Evolutionary conservation across 495 filamentous ascomycete genomes (phyloP), one percentile per base, ranked within the genome.

Genomic region (Chaetomium tenue): DNA sequence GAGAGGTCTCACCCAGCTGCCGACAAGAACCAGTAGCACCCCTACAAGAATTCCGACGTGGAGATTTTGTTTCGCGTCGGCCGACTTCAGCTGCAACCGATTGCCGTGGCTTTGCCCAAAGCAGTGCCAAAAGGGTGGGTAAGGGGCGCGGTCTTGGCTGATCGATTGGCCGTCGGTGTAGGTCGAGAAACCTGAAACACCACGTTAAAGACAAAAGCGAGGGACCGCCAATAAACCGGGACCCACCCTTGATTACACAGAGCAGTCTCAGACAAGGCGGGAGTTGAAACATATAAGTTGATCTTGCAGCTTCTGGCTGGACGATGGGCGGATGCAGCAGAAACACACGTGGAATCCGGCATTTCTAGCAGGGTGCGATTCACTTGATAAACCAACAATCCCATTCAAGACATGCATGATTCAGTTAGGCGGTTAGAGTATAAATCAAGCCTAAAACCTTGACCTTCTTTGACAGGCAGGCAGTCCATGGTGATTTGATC

Each of bases 121-220:
- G 53, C 15, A 8, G 33, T 58, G 47, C 16, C 26, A 6, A 42
- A 11, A 12, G 37, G 5, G 60, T n/a, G 15, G 20, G 7, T n/a
- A 33, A 11, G 25, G 2, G 40, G 39, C 28, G 51, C 40, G 9
- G 62, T 58, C 62, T 64, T 64, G 62, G 62, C 62, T 52, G 30
- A 26, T 30, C 55, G n/a, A 64, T 64, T 64, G 62, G 62, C 30
- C 25, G 16, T n/a, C 13, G 3, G 28, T 55, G 46, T 47, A 13
- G 20, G 46, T 47, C 33, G 6, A 18, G 37, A 28, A 18, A 52
- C 44, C 22, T 64, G 62, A 58, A 64, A 64, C 55, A 58, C 33
- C 40, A 9, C 55, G 12, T 37, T 51, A 9, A 62, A 25, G 25
- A n/a, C 20, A 37, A 15, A 15, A 30, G 5, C 26, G 11, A 18